These are phyloP conservation scores for Syzygium grande DNA, from an alignment of 345 rosid species.

Conservation along the genomic window DNA sequence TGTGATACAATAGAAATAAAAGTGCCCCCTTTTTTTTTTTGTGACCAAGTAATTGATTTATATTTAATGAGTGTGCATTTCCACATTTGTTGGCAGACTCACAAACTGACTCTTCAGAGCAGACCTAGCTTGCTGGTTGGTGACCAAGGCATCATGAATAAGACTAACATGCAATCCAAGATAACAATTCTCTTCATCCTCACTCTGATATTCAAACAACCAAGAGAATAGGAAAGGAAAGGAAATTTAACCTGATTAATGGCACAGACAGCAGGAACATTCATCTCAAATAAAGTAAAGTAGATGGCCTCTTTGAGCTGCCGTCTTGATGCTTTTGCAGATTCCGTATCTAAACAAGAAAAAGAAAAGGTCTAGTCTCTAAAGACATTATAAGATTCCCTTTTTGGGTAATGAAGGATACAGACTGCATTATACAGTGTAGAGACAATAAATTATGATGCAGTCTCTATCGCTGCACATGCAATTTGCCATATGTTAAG, in stretches of 20 bases:
- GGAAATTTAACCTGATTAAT: constrained; percentile 58
- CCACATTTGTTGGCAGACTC: background rate
- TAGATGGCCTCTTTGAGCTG: constrained; percentile 78
- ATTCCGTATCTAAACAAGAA: constrained; percentile 58
- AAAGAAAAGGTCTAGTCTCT: background rate
- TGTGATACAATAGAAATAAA: background rate
- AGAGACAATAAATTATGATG: background rate
- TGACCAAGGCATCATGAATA: background rate
- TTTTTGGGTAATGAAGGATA: background rate
- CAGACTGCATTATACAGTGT: background rate
- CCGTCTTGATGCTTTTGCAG: constrained; percentile 86
- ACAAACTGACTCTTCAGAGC: background rate
- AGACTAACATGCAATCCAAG: background rate
- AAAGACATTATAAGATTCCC: background rate
- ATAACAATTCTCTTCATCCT: background rate
- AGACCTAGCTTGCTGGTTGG: background rate
- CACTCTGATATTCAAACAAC: background rate
- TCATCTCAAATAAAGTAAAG: constrained; percentile 74
- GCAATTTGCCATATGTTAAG: background rate
- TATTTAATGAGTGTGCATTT: background rate
- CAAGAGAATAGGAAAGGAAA: background rate
- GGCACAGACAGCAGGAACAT: constrained; percentile 90
- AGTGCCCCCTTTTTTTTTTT: background rate
- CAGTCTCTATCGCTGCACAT: background rate
- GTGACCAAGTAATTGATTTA: background rate